A percentile compares a stretch with the other conserved stretches of the same genome.
Conservation (phyloP, 306 rosid species). For the Datisca glomerata region DNA sequence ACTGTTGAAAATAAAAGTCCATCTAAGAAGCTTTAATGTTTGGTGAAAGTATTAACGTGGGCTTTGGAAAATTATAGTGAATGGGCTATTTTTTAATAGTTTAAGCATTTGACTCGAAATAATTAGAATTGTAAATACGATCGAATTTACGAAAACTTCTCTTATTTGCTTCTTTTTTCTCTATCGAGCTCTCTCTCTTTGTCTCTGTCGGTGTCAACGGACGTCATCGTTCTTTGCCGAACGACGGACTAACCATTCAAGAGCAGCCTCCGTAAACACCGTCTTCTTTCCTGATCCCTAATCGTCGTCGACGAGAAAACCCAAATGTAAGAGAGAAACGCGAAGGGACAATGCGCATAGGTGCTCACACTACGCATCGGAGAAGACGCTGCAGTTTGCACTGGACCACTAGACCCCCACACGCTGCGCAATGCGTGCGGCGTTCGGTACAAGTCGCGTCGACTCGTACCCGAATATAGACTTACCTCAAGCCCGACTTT, state of each 20-base stretch:
- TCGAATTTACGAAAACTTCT: no score
- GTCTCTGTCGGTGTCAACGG: neutral
- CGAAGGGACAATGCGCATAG: slow-evolving; percentile 5
- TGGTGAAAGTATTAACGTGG: no score
- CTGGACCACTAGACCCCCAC: slow-evolving; percentile 59
- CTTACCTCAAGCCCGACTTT: slow-evolving; percentile 58
- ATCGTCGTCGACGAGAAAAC: neutral
- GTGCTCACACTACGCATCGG: slow-evolving; percentile 48
- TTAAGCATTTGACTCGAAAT: no score
- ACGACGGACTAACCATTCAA: neutral
- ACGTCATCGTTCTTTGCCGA: slow-evolving; percentile 3
- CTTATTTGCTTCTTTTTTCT: no score
- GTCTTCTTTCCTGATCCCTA: neutral
- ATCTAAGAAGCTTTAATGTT: no score
- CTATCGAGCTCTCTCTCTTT: no score
- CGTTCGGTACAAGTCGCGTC: slow-evolving; percentile 50
- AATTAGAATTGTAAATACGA: no score
- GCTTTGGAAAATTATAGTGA: no score
- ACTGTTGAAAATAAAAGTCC: no score
- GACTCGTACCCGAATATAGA: slow-evolving; percentile 50
- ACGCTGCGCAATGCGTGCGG: slow-evolving; percentile 67
- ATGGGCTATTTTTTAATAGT: no score
- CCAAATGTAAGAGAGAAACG: neutral
- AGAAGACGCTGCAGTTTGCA: slow-evolving; percentile 59
- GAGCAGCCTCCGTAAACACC: neutral